These are phyloP conservation scores for Saccharomycopsis oosterbeekiorum DNA, from an alignment of 805 yeast species.

Conservation along the genomic window DNA sequence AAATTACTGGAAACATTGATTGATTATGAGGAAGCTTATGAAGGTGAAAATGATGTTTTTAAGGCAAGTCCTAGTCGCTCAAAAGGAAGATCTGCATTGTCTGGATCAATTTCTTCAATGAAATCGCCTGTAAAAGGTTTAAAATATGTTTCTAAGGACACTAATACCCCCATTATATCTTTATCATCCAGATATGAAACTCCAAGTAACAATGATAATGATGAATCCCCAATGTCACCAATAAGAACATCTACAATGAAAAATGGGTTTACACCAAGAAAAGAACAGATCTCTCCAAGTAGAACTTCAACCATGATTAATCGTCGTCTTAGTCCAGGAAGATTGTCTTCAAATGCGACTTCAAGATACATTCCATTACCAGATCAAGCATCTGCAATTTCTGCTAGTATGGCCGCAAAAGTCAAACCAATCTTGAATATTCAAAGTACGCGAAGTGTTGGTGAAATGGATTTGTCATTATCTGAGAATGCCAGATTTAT, in stretches of 20 bases:
- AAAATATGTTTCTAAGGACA: background rate
- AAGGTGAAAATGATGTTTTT: background rate
- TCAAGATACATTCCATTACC: slow-evolving; percentile 15
- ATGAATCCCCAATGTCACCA: background rate
- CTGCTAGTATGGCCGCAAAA: slow-evolving; percentile 17
- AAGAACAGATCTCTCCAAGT: background rate
- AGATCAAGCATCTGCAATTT: slow-evolving; percentile 16
- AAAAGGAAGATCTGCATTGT: background rate
- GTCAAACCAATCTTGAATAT: slow-evolving; percentile 7
- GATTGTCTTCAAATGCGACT: background rate
- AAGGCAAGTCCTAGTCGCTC: background rate
- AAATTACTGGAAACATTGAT: background rate
- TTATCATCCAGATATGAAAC: background rate
- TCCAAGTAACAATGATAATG: background rate
- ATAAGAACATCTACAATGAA: background rate
- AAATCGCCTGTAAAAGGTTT: background rate
- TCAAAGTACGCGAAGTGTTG: slow-evolving; percentile 6
- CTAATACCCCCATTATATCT: background rate
- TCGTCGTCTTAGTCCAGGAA: background rate
- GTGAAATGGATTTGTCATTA: slow-evolving; percentile 15
- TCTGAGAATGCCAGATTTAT: slow-evolving; percentile 11
- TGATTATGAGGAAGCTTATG: background rate
- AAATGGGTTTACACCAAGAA: background rate
- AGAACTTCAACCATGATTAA: background rate
- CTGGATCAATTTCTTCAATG: background rate